These are phyloP conservation scores for Rhizopogon vinicolor DNA, from an alignment of 768 basidiomycete genomes.

Conservation along the genomic window DNA sequence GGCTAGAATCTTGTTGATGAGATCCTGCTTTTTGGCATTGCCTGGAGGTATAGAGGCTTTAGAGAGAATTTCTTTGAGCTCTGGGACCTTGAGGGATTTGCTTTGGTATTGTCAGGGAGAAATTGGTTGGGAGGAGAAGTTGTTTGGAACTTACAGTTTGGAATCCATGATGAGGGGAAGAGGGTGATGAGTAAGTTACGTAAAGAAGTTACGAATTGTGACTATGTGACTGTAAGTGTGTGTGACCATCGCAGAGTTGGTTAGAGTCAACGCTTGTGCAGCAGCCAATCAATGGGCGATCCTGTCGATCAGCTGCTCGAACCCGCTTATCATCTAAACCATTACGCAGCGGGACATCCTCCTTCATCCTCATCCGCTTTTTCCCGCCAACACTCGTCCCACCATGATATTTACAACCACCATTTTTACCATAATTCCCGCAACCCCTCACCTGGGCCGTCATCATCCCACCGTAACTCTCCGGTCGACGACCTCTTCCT, in stretches of 20 bases:
- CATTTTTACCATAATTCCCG: conserved; percentile 20
- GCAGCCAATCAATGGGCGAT: conserved; percentile 51
- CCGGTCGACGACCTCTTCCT: conserved; percentile 27
- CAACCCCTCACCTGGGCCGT: conserved; percentile 26
- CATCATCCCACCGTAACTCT: conserved; percentile 23
- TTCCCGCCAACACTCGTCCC: conserved; percentile 15
- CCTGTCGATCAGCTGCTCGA: conserved; percentile 61
- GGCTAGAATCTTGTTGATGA: conserved; percentile 58
- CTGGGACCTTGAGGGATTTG: conserved; percentile 67
- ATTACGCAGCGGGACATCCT: conserved; percentile 8
- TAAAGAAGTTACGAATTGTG: conserved; percentile 3
- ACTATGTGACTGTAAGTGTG: conserved; percentile 4
- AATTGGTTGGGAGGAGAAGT: not conserved
- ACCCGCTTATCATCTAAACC: conserved; percentile 45
- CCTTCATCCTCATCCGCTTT: conserved; percentile 17
- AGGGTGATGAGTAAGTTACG: conserved; percentile 21
- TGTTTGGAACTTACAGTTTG: conserved; percentile 26
- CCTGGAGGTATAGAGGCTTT: conserved; percentile 46
- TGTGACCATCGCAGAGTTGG: conserved; percentile 18
- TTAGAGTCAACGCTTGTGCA: conserved; percentile 20
- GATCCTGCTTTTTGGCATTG: conserved; percentile 63
- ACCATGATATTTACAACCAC: conserved; percentile 17
- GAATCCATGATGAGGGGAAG: conserved; percentile 29
- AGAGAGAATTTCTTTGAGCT: conserved; percentile 59
- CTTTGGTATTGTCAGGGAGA: conserved; percentile 17